Evolutionary conservation across 164 flowering plant species (phyloP), one percentile per base, ranked within the genome.

Genomic region (Kingdonia uniflora): DNA sequence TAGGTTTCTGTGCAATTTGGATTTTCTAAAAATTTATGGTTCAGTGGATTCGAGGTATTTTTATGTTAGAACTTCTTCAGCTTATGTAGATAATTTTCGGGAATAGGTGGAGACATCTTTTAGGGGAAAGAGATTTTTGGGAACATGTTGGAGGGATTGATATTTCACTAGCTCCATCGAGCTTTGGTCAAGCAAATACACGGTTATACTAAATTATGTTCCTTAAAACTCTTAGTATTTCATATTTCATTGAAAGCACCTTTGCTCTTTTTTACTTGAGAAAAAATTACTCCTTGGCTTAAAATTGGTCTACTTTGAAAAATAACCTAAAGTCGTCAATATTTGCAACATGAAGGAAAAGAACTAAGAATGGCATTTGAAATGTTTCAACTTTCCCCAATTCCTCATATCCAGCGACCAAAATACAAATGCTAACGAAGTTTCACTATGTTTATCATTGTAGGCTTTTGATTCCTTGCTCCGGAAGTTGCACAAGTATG

Each of bases 151-250:
- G 99, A 50, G 96, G 95, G 46, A 75, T 92, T 62, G 96, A 92
- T 68, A 69, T 87, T 47, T 84, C 81, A 38, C 65, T 88, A 79
- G 85, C 76, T 61, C 96, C 99, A 25, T 92, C 96, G 23, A 82
- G 95, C 76, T 92, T 92, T 81, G 99, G 96, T 25, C 99, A 92
- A 68, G 96, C 99, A 66, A 92, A 92, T 61, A 88, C 89, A 43
- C 60, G 76, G 81, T 96, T 88, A 67, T 5, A 19, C 39, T 39
- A 48, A 54, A 35, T 17, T 29, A 29, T 8, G 4, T 29, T 29
- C 35, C 35, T 29, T n/a, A n/a, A n/a, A n/a, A n/a, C n/a, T n/a
- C n/a, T n/a, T 29, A 29, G 8, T 29, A 8, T 29, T 29, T 29
- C 35, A 29, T 29, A n/a, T n/a, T n/a, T n/a, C 8, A 29, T 29